Evolutionary conservation across 768 basidiomycete species (phyloP), one percentile per base, ranked within the genome.

Genomic region (Rhodosporidiobolus sp.): DNA sequence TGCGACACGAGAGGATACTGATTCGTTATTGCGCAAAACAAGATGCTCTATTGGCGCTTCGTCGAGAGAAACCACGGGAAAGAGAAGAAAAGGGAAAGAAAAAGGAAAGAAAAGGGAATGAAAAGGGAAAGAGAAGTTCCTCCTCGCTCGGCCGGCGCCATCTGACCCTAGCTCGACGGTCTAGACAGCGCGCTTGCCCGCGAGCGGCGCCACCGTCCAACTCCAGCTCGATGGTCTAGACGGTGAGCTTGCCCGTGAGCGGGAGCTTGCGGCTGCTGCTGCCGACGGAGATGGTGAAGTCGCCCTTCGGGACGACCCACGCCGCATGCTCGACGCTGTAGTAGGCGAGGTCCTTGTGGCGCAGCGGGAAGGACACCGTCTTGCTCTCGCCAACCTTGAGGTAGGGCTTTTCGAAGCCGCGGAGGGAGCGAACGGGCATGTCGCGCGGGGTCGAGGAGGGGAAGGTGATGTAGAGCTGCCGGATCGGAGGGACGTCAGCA

Each of bases 321-420:
- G 66, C 67, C 56, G 69, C 74, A 26, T 43, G 26, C 8, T 19
- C 48, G 32, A 66, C 65, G 61, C 66, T 57, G 56, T 56, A 72
- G n/a, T 54, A 57, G 8, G 71, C 48, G 71, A 72, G 61, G n/a
- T 72, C 71, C 63, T 72, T 72, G 71, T 72, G 63, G 53, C 70
- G 57, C 80, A 83, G 68, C 83, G 77, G 48, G 76, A 58, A 82
- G 53, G 30, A 65, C 61, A 70, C 65, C 64, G 22, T 62, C 77
- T 82, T 82, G 32, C 34, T 66, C 38, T 68, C 70, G 55, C 70
- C 80, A 11, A 67, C 69, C 38, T 61, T 69, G 61, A 76, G 69
- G 67, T 34, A 64, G 8, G 75, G 72, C 73, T 79, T 79, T 11
- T n/a, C 49, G 69, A 80, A 79, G 8, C 75, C 76, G 65, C 79